Base-by-base conservation (phyloP, 192 early-diverging fungal genomes). In the Dissophora globulifera region DNA sequence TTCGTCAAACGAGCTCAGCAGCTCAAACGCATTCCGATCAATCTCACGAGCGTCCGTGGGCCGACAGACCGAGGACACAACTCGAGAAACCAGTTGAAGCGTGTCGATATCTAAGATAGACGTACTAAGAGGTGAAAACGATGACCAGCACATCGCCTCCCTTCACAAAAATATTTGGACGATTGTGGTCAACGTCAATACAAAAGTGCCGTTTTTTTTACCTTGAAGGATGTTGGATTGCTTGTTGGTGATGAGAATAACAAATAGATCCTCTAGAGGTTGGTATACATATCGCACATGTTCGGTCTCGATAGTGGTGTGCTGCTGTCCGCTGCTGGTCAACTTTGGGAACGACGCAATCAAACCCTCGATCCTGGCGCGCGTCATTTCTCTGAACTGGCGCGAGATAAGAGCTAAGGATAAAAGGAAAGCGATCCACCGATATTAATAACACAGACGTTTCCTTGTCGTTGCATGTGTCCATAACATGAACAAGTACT, bases 201-300 rank as follows among this genome's bases (percentile, higher is more conserved):
- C n/a, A n/a, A n/a, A n/a, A n/a, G n/a, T n/a, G n/a, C n/a, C n/a
- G n/a, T n/a, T n/a, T n/a, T n/a, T n/a, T n/a, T n/a, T 67, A 76
- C 72, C 72, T 87, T 98, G 96, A 33, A 99, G 83, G 62, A 99
- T 99, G 78, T 99, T 99, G 69, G 93, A 95, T 67, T 98, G 92
- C 41, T 88, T 88, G 78, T 93, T 96, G 58, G 97, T 99, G 58
- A 99, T 92, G n/a, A 99, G 86, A 25, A 99, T 94, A 69, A 95
- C 89, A 60, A 92, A 99, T 48, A 98, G 89, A 6, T 97, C 93
- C 41, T 97, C 97, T 29, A 99, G 85, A 12, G 96, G 96, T 81
- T 99, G 97, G 84, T 99, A 99, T 41, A 99, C 95, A 81, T 96
- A 99, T 49, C 97, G 93, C 27, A 99, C 93, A 56, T 93, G 83